Evolutionary conservation across 1,284 basidiomycete species (phyloP), one percentile per base, ranked within the genome.

Genomic region (Mycena sp.): DNA sequence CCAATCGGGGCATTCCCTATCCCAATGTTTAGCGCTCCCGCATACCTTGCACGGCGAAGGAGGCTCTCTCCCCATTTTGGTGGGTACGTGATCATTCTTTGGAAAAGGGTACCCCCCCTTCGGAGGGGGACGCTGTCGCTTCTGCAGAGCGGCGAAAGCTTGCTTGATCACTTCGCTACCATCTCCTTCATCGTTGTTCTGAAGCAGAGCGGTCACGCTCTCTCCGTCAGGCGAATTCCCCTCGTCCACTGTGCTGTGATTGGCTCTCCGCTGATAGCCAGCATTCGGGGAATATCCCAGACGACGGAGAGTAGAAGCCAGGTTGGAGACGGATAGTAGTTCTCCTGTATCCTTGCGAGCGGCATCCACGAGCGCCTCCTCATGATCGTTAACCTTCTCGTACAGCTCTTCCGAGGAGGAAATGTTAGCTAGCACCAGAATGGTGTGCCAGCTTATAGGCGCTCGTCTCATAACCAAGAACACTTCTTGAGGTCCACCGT

Each of bases 21-120:
- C 30, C 46, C 48, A 63, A n/a, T 48, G 52, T 25, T 54, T 25
- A 9, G n/a, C 25, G 14, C 52, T 54, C n/a, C 44, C 62, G 30
- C 62, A 63, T 3, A 54, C 48, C n/a, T 54, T 50, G n/a, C 62
- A 54, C 9, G 48, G 62, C 0, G 62, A 54, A 38, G 46, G 60
- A 34, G 60, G 60, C 8, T 16, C 11, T 18, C n/a, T 39, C 3
- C 60, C 60, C 41, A 62, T 46, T 14, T 48, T 44, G 16, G 41
- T 62, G 11, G 22, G 30, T 10, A 48, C 60, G 9, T 62, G 41
- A 11, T 62, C 60, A 48, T 54, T 37, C n/a, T 44, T 63, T 7
- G 46, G 18, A n/a, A 63, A 54, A 7, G 46, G 48, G 34, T 63
- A 54, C 9, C 62, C 62, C 1, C 50, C 62, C 30, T 54, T 54